These are phyloP conservation scores for Paralagenidium karlingii DNA, from an alignment of 352 stramenopile species.

Conservation along the genomic window DNA sequence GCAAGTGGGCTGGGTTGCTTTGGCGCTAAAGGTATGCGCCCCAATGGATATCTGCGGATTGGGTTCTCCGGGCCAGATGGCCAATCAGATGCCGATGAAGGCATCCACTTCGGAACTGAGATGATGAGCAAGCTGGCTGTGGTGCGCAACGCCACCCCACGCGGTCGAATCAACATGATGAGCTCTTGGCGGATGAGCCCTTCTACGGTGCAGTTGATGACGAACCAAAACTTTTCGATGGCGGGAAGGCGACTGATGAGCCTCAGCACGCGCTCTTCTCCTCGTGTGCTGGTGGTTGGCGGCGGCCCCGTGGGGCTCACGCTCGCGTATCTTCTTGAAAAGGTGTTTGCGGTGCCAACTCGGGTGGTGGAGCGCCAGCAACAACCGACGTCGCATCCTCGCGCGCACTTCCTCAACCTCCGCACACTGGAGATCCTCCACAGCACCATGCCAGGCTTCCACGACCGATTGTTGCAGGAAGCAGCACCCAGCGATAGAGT, in stretches of 20 bases:
- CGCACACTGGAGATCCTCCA: slow-evolving; percentile 90
- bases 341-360: slow-evolving; percentile 50
- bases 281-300: slow-evolving; percentile 60
- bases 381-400: slow-evolving; percentile 76
- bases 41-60: too few relatives aligned
- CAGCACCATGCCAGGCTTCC: slow-evolving; percentile 49
- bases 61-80: too few relatives aligned
- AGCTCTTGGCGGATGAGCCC: too few relatives aligned
- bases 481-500: slow-evolving; percentile 53
- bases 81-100: too few relatives aligned
- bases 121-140: too few relatives aligned
- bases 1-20: too few relatives aligned
- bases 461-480: slow-evolving; percentile 46
- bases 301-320: slow-evolving; percentile 56
- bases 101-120: too few relatives aligned
- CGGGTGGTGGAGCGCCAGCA: slow-evolving; percentile 68
- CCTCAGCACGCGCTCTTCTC: slow-evolving; percentile 2
- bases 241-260: background rate
- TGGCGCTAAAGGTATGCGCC: too few relatives aligned
- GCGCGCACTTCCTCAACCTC: slow-evolving; percentile 93
- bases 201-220: too few relatives aligned
- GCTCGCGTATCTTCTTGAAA: slow-evolving; percentile 53
- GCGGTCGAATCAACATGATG: too few relatives aligned
- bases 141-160: too few relatives aligned
- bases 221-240: background rate